Base-by-base conservation (phyloP, 371 early-diverging fungal species). In the Massospora cicadina region DNA sequence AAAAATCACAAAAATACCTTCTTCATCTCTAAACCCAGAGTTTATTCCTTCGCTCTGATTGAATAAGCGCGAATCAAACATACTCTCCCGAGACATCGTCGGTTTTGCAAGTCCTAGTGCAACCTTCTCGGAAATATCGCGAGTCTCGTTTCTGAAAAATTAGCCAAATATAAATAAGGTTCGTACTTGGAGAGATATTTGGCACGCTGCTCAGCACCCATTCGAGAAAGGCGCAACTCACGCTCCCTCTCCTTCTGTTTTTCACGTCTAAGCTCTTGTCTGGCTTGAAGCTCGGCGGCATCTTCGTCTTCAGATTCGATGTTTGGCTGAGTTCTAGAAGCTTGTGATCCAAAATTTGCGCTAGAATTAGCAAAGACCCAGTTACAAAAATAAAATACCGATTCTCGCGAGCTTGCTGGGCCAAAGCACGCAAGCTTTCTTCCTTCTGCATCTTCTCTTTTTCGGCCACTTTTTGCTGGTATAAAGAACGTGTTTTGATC, bases 91-190 rank as follows among this genome's bases (percentile, higher is more conserved):
- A 60, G 87, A 80, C 58, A 82, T 71, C 0, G 93, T 82, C 0
- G 96, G 97, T 67, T 91, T 87, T 32, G 95, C 95, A 59, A 93
- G 74, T 33, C 97, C 97, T 62, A 98, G 80, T 1, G 98, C 97
- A 67, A 98, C 88, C 75, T 94, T 95, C 75, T 98, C 98, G 0
- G 95, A 93, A 61, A 98, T 90, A 78, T 98, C 98, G 71, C 98
- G 86, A 1, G 85, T 86, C 68, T 84, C 75, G 23, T 81, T 72
- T 57, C 82, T 81, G 23, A 17, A 13, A 2, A 7, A 65, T 65
- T 58, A 65, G 33, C 2, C 27, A 55, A 7, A 2, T 17, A n/a
- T 29, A 7, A 54, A n/a, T 0, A 21, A 33, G n/a, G 57, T 58
- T 53, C 77, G 66, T 77, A 76, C 77, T 81, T 77, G 59, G 89